Evolutionary conservation across 2,329 filamentous ascomycete species (phyloP), one percentile per base, ranked within the genome.

Genomic region (Talaromyces sp.): DNA sequence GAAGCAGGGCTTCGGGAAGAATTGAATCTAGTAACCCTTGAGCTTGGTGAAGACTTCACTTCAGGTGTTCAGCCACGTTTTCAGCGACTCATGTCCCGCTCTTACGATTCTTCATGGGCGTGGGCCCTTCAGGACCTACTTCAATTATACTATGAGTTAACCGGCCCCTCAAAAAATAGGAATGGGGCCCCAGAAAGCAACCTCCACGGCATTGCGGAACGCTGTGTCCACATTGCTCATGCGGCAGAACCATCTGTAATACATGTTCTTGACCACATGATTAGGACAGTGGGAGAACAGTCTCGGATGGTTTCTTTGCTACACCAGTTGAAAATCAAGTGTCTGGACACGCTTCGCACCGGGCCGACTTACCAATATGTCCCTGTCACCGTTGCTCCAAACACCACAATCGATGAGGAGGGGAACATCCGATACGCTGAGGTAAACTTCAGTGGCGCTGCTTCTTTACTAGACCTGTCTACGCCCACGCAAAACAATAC

Each of bases 271-370:
- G 44, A 56, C 28, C 53, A 56, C 2, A 56, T 33, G 53, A 23
- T 18, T 27, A 12, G 1, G 14, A 36, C 14, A 8, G 34, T 27
- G 10, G 34, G 34, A 34, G 53, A 36, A 27, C 30, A 56, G 5
- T 18, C 31, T 9, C 36, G 12, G 28, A 23, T 23, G 30, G 28
- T 18, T 23, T 56, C 30, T 23, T 99, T 97, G 79, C 99, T 98
- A 95, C 95, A 98, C 75, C 97, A 98, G 71, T 94, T 99, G 80
- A 98, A 98, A 72, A 95, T 99, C 72, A 95, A 98, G 81, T 98
- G 94, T 81, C 95, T 95, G 93, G 97, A 81, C 96, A 94, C 18
- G 95, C 99, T 68, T 51, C 42, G 40, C 31, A 50, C 40, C 33
- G 33, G 44, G 31, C 56, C 56, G 36, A 30, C 50, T 9, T 58